phyloP scores from a whole-genome alignment of 345 rosid genomes.

The Citrus cavaleriei region DNA sequence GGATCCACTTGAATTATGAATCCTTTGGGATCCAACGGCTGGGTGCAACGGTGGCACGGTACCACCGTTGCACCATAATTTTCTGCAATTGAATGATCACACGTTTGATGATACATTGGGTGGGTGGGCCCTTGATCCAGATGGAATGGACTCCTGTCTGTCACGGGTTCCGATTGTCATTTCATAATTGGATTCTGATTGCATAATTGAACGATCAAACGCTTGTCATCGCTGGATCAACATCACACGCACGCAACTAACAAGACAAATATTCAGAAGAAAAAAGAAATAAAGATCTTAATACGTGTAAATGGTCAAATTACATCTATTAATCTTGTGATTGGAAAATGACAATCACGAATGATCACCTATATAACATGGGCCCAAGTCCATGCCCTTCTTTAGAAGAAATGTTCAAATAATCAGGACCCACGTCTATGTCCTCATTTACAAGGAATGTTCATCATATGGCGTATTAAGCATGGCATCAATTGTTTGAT shows the following conservation, averaged over 20 bases:
- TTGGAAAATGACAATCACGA: not conserved
- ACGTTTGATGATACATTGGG: not conserved
- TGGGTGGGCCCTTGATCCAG: slow-evolving; percentile 11
- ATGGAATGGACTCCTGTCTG: slow-evolving; percentile 22
- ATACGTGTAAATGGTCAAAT: too few species aligned
- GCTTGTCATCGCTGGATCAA: not conserved
- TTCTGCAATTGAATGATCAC: not conserved
- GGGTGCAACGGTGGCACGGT: too few species aligned
- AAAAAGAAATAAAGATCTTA: too few species aligned
- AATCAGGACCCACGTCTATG: not conserved
- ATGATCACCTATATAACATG: not conserved
- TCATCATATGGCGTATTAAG: not conserved
- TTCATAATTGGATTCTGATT: too few species aligned
- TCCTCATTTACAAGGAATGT: too few species aligned
- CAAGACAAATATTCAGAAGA: too few species aligned
- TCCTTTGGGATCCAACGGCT: too few species aligned
- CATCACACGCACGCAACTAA: slow-evolving; percentile 8
- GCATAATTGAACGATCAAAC: too few species aligned
- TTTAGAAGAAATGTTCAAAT: too few species aligned
- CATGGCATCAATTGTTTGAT: not conserved
- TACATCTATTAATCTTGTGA: not conserved
- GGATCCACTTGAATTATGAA: too few species aligned
- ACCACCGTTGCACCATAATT: too few species aligned
- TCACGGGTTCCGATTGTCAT: slow-evolving; percentile 24
- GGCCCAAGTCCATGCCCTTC: not conserved